Evolutionary conservation across 208 protist genomes (phyloP), one percentile per base, ranked within the genome.

Genomic region (Acanthamoeba sp.): DNA sequence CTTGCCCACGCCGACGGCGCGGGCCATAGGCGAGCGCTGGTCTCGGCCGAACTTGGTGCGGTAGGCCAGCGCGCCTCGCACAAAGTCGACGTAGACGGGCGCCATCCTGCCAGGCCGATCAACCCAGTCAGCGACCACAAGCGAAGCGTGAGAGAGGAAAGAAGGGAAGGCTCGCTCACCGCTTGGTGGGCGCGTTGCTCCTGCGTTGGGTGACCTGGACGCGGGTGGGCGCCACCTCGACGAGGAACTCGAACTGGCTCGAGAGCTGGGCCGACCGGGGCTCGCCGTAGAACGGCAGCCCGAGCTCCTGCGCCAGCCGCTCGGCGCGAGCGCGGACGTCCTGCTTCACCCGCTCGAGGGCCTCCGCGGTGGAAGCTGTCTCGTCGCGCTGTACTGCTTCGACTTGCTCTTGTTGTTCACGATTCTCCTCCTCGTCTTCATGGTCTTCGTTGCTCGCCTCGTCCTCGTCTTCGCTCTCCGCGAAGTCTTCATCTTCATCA

Each of bases 11-110:
- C 57, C 89, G 1, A 93, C 66, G 20, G 89, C 89, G 18, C 42
- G 59, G 9, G 57, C 42, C 57, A 93, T 82, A 1, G 89, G 89
- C n/a, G 89, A 93, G 66, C 48, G 40, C 27, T 40, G 57, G 64
- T 82, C 57, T 3, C 82, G 34, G 27, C 89, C 89, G 40, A 62
- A 82, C 48, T 42, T 57, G 40, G 59, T 20, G 6, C 89, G 57
- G 48, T 93, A 24, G 32, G 66, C 59, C 34, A 82, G n/a, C 22
- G 57, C 45, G 34, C 89, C 66, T 2, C 36, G n/a, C 66, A 62
- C 64, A 82, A 93, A 93, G 29, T 93, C 89, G 2, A 73, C 57
- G 69, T 93, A 93, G 2, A 93, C 89, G 16, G 89, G 89, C 14
- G 85, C 14, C 57, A 64, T 73, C 42, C 85, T 73, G 52, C 85